These are phyloP conservation scores for Melanogaster broomeanus DNA, from an alignment of 768 basidiomycete genomes.

Conservation along the genomic window DNA sequence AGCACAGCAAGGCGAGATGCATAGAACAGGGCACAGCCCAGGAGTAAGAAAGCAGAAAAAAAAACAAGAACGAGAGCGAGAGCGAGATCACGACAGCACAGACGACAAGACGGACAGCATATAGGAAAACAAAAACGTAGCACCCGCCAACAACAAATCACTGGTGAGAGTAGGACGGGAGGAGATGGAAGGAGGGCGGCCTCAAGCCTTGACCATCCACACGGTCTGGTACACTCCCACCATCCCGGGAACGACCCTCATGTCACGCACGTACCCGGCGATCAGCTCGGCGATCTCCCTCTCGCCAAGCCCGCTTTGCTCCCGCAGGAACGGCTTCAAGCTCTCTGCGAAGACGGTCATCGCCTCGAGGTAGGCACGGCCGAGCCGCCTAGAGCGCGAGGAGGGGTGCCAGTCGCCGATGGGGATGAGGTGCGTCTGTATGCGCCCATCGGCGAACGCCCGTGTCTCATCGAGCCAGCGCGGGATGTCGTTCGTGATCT, in stretches of 20 bases:
- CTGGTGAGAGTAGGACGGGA: background rate
- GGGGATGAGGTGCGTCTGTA: constrained; percentile 44
- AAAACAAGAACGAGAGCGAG: background rate
- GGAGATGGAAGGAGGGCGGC: background rate
- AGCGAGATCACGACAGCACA: background rate
- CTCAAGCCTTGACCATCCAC: constrained; percentile 39
- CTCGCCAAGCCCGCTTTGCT: constrained; percentile 38
- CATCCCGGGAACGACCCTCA: constrained; percentile 48
- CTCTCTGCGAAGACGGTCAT: constrained; percentile 49
- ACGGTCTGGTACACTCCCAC: constrained; percentile 51
- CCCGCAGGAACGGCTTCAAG: constrained; percentile 46
- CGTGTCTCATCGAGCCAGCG: constrained; percentile 36
- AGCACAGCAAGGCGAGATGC: background rate
- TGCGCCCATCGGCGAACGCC: constrained; percentile 43
- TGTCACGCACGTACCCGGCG: constrained; percentile 46
- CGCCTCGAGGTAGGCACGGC: constrained; percentile 40
- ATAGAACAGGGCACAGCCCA: background rate
- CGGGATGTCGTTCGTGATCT: constrained; percentile 40
- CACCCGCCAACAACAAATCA: background rate
- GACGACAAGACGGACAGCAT: background rate
- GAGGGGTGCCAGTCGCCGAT: constrained; percentile 56
- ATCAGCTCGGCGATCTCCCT: constrained; percentile 42
- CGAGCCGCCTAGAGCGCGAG: constrained; percentile 37
- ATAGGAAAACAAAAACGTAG: background rate
- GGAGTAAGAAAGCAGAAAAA: background rate